Percentiles rank a stretch among this genome's conserved stretches.
These are phyloP conservation scores for Hyparrhenia diplandra DNA, from an alignment of 176 grass and related monocot genomes.

Conservation along the genomic window DNA sequence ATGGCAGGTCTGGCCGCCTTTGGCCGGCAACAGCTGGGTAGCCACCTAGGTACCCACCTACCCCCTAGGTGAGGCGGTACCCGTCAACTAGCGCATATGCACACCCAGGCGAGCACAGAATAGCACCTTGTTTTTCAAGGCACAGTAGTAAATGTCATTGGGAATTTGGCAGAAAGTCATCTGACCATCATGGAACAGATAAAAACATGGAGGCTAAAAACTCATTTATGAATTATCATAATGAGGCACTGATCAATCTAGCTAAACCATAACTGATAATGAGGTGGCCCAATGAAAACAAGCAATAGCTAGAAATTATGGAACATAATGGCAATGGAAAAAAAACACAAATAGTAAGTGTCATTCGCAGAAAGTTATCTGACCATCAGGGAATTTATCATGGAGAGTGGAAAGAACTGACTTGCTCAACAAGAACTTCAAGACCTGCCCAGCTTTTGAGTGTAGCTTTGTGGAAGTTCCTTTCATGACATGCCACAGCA, in stretches of 20 bases:
- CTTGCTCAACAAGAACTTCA: constrained; percentile 72
- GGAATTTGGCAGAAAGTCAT: constrained; percentile 12
- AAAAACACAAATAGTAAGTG: constrained; percentile 2
- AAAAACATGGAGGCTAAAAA: neutral
- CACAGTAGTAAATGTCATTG: neutral
- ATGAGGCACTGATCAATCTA: neutral
- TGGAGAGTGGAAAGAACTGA: constrained; percentile 35
- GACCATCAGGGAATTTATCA: constrained; percentile 67
- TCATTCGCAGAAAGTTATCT: constrained; percentile 27
- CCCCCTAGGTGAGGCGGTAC: no score
- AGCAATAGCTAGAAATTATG: neutral
- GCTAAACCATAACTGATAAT: neutral
- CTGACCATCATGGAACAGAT: constrained; percentile 51
- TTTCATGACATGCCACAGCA: constrained; percentile 79
- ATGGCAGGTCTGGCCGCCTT: no score
- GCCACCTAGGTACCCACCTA: no score
- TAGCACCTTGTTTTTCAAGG: no score
- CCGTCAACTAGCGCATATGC: no score
- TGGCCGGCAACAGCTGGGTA: no score
- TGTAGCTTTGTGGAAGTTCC: constrained; percentile 72
- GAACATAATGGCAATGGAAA: constrained; percentile 10
- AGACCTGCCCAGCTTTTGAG: constrained; percentile 70
- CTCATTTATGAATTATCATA: neutral
- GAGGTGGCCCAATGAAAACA: neutral
- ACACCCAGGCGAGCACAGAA: no score